Evolutionary conservation across 2,329 filamentous ascomycete genomes (phyloP), one percentile per base, ranked within the genome.

Genomic region (Fusarium tricinctum): DNA sequence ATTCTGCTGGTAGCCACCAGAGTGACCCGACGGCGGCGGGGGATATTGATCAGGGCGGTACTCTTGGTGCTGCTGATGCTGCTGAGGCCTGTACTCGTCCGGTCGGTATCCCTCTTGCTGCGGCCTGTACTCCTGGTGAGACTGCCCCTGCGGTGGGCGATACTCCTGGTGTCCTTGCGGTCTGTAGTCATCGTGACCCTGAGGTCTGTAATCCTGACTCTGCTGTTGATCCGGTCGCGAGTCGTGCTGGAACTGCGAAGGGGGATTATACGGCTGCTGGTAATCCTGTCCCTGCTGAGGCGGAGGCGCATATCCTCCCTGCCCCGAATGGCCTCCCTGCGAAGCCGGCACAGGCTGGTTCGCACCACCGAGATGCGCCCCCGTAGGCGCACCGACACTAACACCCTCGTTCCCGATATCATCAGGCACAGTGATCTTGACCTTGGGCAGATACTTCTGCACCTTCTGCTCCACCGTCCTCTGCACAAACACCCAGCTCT

Each of bases 391-490:
- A 8, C 81, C 81, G 13, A 83, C 79, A 23, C 77, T 80, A 8
- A 83, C 81, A 42, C 81, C 81, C 69, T 83, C 81, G 46, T 83
- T 82, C 1, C 81, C 81, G 39, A 83, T 82, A 38, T 83, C 81
- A 62, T 83, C 81, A 0, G 81, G 81, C 40, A 83, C 81, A 6
- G 72, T 71, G 61, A 83, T 83, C 67, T 80, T 80, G 3, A 83
- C 81, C 60, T 81, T 80, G 59, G 81, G 81, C 22, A 83, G 72
- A 63, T 82, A 83, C 69, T 75, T 80, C 63, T 82, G 81, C 43
- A 83, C 81, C 76, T 83, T 83, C 43, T 77, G 69, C 74, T 83
- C 80, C 19, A 83, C 81, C 58, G 79, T 82, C 13, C 75, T 77
- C 68, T 83, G 81, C 58, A 83, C 81, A 66, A 82, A 83, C 8